A percentile compares a stretch with the other conserved stretches of the same genome.
These are phyloP conservation scores for Powellomyces hirtus DNA, from an alignment of 192 early-diverging fungal species.

Conservation along the genomic window DNA sequence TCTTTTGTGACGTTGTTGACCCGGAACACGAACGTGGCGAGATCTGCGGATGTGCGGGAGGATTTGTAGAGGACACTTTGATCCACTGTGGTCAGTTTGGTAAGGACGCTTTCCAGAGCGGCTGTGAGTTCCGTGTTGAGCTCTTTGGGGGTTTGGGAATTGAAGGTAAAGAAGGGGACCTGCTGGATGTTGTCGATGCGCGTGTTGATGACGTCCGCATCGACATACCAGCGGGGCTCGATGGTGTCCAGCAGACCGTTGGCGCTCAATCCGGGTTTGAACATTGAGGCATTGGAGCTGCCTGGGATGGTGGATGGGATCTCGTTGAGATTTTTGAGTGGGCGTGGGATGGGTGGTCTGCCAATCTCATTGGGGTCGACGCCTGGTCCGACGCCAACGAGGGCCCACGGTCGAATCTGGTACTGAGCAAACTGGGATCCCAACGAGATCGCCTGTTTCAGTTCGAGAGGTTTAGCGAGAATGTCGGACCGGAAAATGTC, in stretches of 20 bases:
- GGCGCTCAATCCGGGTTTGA: conserved; percentile 19
- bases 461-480: background rate
- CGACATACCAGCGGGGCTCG: conserved; percentile 32
- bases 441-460: conserved; percentile 8
- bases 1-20: conserved; percentile 32
- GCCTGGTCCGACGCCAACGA: conserved; percentile 11
- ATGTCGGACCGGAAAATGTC: conserved; percentile 22
- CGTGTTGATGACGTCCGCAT: conserved; percentile 14
- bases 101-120: conserved; percentile 22
- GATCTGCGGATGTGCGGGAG: background rate
- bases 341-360: background rate
- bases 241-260: conserved; percentile 41
- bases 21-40: conserved; percentile 15
- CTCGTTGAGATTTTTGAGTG: background rate
- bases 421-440: conserved; percentile 8
- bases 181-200: conserved; percentile 24
- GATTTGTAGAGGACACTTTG: conserved; percentile 21
- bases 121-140: conserved; percentile 32
- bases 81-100: conserved; percentile 35
- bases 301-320: conserved; percentile 17
- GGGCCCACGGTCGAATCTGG: conserved; percentile 33
- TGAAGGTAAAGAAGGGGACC: conserved; percentile 38
- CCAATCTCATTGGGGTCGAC: conserved; percentile 18
- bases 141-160: background rate
- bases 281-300: background rate